Evolutionary conservation across 1,139 yeast species (phyloP).

Genomic region (Saccharomyces hybrid): DNA sequence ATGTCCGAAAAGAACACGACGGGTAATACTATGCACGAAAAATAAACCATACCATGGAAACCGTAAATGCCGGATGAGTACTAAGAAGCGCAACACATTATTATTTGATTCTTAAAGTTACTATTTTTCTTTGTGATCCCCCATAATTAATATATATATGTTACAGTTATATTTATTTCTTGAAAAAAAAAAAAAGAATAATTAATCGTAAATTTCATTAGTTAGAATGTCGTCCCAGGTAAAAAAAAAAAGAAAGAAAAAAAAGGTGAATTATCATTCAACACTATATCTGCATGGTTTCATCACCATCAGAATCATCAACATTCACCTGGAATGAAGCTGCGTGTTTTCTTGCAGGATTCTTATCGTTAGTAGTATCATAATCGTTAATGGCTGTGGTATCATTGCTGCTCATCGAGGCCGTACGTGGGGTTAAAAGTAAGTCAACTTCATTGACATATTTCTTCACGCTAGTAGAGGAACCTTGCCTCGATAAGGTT

Average conservation of each 20-base stretch:
- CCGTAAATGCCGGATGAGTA: neutral
- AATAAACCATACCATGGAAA: neutral
- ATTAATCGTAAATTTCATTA: neutral
- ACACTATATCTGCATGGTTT: neutral
- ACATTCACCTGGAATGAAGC: slow-evolving; percentile 3
- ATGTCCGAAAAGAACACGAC: neutral
- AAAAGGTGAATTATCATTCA: neutral
- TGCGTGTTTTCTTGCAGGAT: slow-evolving; percentile 1
- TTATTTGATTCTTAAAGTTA: neutral
- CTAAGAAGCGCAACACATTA: neutral
- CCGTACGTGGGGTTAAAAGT: neutral
- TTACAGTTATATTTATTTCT: neutral
- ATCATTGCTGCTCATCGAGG: neutral
- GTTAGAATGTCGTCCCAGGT: neutral
- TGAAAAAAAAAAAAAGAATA: neutral
- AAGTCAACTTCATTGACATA: slow-evolving; percentile 2
- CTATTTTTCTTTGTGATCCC: neutral
- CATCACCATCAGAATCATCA: slow-evolving; percentile 3
- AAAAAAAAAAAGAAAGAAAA: neutral
- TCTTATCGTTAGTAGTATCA: neutral
- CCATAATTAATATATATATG: neutral
- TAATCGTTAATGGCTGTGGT: neutral
- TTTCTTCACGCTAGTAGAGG: slow-evolving; percentile 11
- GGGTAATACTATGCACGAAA: neutral
- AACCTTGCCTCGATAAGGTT: slow-evolving; percentile 21